phyloP scores from a whole-genome alignment of 164 flowering plant genomes.

The Santalum album region DNA sequence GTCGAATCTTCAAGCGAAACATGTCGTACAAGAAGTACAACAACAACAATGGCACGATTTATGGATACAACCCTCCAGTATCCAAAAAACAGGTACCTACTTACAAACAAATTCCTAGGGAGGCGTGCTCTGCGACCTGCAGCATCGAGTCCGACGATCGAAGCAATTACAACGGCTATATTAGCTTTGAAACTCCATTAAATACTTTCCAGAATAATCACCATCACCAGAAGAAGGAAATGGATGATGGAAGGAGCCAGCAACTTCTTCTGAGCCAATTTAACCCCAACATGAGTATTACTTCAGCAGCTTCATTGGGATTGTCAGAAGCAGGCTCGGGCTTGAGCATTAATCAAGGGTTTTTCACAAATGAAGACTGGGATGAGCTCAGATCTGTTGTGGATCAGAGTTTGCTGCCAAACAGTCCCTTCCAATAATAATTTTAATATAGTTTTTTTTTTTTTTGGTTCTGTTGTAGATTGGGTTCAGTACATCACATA shows the following conservation, averaged over 20 bases:
- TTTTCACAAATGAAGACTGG: constrained; percentile 2
- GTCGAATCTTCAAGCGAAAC: constrained; percentile 11
- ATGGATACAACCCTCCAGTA: no score
- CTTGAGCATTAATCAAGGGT: neutral
- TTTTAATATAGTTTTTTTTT: no score
- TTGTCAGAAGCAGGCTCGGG: neutral
- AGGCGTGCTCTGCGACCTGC: neutral
- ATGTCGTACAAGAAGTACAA: constrained; percentile 7
- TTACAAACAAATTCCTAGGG: neutral
- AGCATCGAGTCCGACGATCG: neutral
- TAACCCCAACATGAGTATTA: neutral
- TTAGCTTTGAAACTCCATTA: neutral
- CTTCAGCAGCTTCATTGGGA: neutral
- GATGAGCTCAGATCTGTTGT: constrained; percentile 16
- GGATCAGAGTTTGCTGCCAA: neutral
- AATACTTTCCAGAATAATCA: neutral
- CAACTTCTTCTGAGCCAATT: neutral
- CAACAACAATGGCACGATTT: neutral
- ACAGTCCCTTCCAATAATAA: neutral
- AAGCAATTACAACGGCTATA: neutral
- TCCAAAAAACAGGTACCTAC: neutral
- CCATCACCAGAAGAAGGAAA: neutral
- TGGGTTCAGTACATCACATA: no score
- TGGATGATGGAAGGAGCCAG: neutral
- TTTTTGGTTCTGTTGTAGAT: no score